Evolutionary conservation across 108 stramenopile genomes (phyloP), one percentile per base, ranked within the genome.

Genomic region (Pseudonitzschia delicatissima): DNA sequence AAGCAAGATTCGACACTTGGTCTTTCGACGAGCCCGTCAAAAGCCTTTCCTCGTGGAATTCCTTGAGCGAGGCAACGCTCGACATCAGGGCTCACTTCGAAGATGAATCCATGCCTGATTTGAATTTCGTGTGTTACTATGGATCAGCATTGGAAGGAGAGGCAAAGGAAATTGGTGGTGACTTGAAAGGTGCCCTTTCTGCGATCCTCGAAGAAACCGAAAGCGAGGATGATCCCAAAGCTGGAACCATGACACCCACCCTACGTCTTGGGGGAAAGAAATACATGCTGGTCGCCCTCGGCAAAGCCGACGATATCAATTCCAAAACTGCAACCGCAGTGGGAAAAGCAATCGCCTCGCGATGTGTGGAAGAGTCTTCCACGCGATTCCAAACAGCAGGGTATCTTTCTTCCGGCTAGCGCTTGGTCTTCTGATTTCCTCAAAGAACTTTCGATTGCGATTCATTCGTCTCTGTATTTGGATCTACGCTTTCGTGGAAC

Each of bases 1-100:
- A n/a, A n/a, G n/a, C 47, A 2, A 21, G 17, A 2, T 92, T 92
- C 66, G 45, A 71, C 21, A 93, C 87, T 0, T 93, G 92, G 92
- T 68, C 86, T 4, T 93, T 79, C 68, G 89, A 91, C 60, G 72
- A 73, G 26, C 78, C 86, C 17, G 88, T 86, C 62, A 71, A 73
- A 6, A 62, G 76, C 18, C 90, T 93, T 87, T 81, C 77, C 15
- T 23, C 47, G 20, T 87, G 81, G 85, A 84, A 63, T 34, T 68
- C 73, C 17, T 45, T 87, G 13, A 31, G 67, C 33, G 57, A 68
- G 9, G 76, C 66, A 23, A 53, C 68, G 2, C 61, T 88, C 23
- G 26, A 72, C 28, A 62, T 66, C 21, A 23, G 25, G 7, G 60
- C 31, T 20, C 61, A 27, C 11, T 28, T 60, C 12, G 62, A 52